These are phyloP conservation scores for Pseudogymnoascus sp. DNA, from an alignment of 2,329 filamentous ascomycete genomes.

Conservation along the genomic window DNA sequence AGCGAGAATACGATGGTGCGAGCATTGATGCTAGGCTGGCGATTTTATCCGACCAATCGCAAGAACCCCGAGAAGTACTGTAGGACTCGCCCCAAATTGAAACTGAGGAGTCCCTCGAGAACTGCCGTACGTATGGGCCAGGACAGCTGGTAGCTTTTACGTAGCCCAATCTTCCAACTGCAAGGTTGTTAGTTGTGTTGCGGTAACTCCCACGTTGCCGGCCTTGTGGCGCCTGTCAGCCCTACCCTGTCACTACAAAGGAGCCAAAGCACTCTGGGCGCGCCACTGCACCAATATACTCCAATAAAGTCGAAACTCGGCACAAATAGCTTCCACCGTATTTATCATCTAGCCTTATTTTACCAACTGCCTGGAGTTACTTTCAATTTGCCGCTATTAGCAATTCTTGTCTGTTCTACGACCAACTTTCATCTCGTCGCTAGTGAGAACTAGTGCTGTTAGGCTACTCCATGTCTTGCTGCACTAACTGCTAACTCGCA, in stretches of 20 bases:
- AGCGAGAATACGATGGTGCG: not conserved
- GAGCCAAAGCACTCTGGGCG: not conserved
- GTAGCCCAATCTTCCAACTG: not conserved
- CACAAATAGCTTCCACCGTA: not conserved
- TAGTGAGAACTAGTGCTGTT: not conserved
- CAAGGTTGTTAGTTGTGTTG: not conserved
- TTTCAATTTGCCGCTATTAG: not conserved
- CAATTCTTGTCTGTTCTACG: not conserved
- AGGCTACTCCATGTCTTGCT: not conserved
- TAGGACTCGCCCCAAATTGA: not conserved
- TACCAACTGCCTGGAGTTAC: not conserved
- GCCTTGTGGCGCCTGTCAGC: not conserved
- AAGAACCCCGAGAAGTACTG: not conserved
- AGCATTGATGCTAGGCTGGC: not conserved
- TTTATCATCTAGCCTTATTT: not conserved
- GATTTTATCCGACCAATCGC: not conserved
- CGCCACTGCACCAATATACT: not conserved
- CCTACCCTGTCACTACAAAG: not conserved
- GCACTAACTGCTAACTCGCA: not conserved
- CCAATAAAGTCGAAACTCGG: not conserved
- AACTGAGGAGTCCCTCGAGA: not conserved
- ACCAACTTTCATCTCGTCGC: not conserved
- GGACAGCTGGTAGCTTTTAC: not conserved
- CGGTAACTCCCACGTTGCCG: not conserved
- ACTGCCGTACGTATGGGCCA: not conserved